A percentile compares a stretch with the other conserved stretches of the same genome.
phyloP scores from a whole-genome alignment of 2,329 filamentous ascomycete genomes.

The Ophiostoma pallidulum region DNA sequence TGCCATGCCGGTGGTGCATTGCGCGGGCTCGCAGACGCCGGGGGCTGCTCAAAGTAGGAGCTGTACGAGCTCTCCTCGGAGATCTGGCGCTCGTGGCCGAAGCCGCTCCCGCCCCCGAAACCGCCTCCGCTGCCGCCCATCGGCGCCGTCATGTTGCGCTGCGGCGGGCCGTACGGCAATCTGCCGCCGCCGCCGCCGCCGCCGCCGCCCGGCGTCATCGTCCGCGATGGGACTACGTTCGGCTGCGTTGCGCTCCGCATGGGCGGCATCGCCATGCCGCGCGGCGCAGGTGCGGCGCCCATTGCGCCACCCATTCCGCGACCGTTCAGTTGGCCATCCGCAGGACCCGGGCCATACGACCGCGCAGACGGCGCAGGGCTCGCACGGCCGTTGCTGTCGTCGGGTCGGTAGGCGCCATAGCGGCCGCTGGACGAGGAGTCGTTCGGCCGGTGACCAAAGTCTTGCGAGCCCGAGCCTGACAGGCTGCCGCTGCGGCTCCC shows the following conservation, averaged over 20 bases:
- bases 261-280: constrained; percentile 14
- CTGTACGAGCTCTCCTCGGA: constrained; percentile 15
- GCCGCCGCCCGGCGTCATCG: background rate
- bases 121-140: constrained; percentile 7
- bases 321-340: no score
- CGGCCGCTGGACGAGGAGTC: constrained; percentile 10
- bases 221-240: background rate
- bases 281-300: background rate
- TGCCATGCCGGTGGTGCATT: background rate
- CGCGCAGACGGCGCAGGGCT: constrained; percentile 24
- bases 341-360: constrained; percentile 14
- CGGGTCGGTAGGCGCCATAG: constrained; percentile 1
- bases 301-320: background rate
- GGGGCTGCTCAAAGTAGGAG: constrained; percentile 14
- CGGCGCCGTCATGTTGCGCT: constrained; percentile 28
- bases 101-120: constrained; percentile 7
- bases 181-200: background rate
- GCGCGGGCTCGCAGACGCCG: constrained; percentile 7
- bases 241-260: constrained; percentile 24
- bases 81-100: constrained; percentile 11
- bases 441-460: constrained; percentile 1
- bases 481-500: background rate
- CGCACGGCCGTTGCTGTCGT: constrained; percentile 17
- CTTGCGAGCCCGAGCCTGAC: background rate
- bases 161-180: constrained; percentile 21